A percentile compares a stretch with the other conserved stretches of the same genome.
Conservation (phyloP, 129 eudicot genomes). For the Flaveria robusta region DNA sequence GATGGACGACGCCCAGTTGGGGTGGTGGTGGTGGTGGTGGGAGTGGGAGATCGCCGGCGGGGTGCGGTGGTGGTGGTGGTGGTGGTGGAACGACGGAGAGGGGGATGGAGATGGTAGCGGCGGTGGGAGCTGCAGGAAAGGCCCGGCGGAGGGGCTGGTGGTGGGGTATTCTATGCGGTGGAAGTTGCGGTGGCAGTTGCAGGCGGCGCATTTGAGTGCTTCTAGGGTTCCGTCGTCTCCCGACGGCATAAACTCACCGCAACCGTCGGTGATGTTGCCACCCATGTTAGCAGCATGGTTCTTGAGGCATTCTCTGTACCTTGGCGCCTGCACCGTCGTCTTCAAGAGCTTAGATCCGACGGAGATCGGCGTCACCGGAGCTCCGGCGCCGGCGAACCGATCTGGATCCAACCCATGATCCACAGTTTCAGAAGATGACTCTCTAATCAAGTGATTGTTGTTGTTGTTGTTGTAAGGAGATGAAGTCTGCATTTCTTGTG, state of each 20-base stretch:
- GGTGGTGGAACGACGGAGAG: constrained; percentile 41
- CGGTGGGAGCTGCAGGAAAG: constrained; percentile 67
- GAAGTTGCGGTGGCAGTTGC: constrained; percentile 95
- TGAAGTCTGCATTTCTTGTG: constrained; percentile 44
- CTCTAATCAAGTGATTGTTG: constrained; percentile 45
- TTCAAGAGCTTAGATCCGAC: constrained; percentile 57
- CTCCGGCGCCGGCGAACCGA: constrained; percentile 45
- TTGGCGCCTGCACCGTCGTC: constrained; percentile 32
- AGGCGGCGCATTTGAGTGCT: constrained; percentile 91
- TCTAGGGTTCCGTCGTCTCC: constrained; percentile 91
- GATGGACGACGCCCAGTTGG: constrained; percentile 55
- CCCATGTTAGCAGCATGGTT: constrained; percentile 92
- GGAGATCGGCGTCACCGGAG: constrained; percentile 45
- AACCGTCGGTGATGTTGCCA: constrained; percentile 88
- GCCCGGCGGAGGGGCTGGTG: constrained; percentile 38
- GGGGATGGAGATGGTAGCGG: constrained; percentile 58
- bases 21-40: constrained; percentile 33
- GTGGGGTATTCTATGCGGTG: constrained; percentile 68
- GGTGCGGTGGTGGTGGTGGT: constrained; percentile 49
- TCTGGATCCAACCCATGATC: constrained; percentile 50
- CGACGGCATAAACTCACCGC: constrained; percentile 95
- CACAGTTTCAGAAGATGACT: constrained; percentile 48
- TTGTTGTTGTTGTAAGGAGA: constrained; percentile 35
- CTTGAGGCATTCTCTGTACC: constrained; percentile 82
- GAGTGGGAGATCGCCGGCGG: constrained; percentile 32